These are phyloP conservation scores for Pisolithus tinctorius DNA, from an alignment of 768 basidiomycete genomes.

Conservation along the genomic window DNA sequence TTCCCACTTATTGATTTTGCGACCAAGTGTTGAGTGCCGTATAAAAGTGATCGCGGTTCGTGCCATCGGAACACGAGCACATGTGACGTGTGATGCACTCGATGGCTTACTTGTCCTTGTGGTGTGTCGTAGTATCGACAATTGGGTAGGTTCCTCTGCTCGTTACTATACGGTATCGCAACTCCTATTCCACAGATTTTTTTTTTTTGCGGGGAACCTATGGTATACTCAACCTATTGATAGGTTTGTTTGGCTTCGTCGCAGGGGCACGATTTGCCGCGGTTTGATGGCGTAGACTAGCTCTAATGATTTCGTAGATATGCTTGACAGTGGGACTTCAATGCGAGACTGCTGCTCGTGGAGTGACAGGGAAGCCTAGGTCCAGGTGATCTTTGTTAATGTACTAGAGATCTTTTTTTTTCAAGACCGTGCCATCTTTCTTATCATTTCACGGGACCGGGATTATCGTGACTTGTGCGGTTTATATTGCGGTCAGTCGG, in stretches of 20 bases:
- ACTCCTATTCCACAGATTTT: conserved; percentile 8
- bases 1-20: neutral
- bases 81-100: conserved; percentile 52
- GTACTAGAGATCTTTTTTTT: conserved; percentile 60
- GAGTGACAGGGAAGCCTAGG: conserved; percentile 51
- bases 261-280: conserved; percentile 9
- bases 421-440: conserved; percentile 49
- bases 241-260: conserved; percentile 10
- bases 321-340: conserved; percentile 57
- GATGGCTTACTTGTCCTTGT: conserved; percentile 57
- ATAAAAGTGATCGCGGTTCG: conserved; percentile 45
- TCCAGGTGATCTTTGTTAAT: conserved; percentile 57
- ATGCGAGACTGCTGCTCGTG: conserved; percentile 57
- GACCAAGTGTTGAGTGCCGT: neutral
- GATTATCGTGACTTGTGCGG: conserved; percentile 57
- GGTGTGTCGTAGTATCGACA: conserved; percentile 34
- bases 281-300: neutral
- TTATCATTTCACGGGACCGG: conserved; percentile 56
- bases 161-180: neutral
- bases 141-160: conserved; percentile 4
- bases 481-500: conserved; percentile 56
- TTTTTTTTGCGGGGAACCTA: neutral
- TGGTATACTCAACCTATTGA: conserved; percentile 13
- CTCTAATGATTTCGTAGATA: conserved; percentile 23
- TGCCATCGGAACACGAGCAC: conserved; percentile 69